Percentiles rank a stretch among this genome's conserved stretches.
phyloP scores from a whole-genome alignment of 352 stramenopile genomes.

The Blastocystis sp. region DNA sequence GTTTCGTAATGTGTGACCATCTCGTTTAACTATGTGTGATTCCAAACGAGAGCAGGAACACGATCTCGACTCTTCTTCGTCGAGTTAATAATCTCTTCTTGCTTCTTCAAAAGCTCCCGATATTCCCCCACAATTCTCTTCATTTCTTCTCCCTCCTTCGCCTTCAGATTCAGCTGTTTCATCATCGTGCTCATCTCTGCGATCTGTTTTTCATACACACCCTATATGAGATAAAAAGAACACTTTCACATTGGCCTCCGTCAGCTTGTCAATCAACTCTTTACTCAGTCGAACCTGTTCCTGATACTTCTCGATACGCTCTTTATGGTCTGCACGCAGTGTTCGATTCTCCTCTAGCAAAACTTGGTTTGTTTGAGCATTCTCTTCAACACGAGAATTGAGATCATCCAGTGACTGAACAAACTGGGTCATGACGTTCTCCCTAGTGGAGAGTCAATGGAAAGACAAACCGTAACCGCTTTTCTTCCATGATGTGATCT shows the following conservation, averaged over 20 bases:
- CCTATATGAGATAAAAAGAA: neutral
- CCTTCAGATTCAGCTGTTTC: neutral
- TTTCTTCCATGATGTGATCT: conserved; percentile 26
- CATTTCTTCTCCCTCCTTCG: conserved; percentile 4
- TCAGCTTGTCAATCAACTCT: conserved; percentile 48
- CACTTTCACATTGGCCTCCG: neutral
- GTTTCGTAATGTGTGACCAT: conserved; percentile 24
- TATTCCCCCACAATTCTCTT: neutral
- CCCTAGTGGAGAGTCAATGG: neutral
- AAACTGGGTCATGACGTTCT: conserved; percentile 33
- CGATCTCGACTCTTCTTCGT: neutral
- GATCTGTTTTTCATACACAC: neutral
- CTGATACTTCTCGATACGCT: conserved; percentile 14
- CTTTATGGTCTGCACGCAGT: neutral
- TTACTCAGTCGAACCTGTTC: conserved; percentile 11
- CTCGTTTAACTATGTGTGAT: neutral
- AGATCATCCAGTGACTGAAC: conserved; percentile 34
- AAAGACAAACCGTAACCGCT: neutral
- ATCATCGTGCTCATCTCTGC: neutral
- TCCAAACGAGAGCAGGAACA: neutral
- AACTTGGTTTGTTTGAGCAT: neutral
- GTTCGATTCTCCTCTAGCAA: conserved; percentile 28
- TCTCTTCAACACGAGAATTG: conserved; percentile 13
- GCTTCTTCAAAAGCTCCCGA: conserved; percentile 9
- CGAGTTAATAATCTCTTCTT: neutral